These are phyloP conservation scores for Fistulina hepatica DNA, from an alignment of 1,284 basidiomycete species.

Conservation along the genomic window DNA sequence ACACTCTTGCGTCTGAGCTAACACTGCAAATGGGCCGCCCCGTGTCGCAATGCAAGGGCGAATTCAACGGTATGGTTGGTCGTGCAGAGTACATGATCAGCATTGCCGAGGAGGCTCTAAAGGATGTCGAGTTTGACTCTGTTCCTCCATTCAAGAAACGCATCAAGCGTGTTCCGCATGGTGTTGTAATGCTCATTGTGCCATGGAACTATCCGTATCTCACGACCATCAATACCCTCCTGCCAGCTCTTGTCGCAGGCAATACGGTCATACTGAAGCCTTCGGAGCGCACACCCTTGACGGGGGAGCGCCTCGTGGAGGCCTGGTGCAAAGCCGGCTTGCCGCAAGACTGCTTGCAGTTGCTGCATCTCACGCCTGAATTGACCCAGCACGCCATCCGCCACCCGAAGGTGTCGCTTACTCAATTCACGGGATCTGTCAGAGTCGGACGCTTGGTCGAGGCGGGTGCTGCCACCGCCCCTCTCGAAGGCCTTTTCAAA, in stretches of 20 bases:
- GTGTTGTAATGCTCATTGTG: slow-evolving; percentile 79
- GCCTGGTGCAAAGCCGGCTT: background rate
- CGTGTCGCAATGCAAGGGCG: slow-evolving; percentile 59
- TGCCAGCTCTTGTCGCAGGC: slow-evolving; percentile 82
- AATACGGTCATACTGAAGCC: slow-evolving; percentile 90
- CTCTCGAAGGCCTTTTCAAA: background rate
- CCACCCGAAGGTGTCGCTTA: slow-evolving; percentile 56
- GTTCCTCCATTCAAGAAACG: slow-evolving; percentile 49
- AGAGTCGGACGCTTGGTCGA: slow-evolving; percentile 54
- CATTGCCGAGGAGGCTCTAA: slow-evolving; percentile 69
- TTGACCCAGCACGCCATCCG: slow-evolving; percentile 56
- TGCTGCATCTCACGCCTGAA: slow-evolving; percentile 66
- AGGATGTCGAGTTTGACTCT: slow-evolving; percentile 52
- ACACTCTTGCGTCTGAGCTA: slow-evolving; percentile 23
- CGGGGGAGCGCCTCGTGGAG: slow-evolving; percentile 67
- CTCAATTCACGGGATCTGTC: slow-evolving; percentile 92
- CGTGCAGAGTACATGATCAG: slow-evolving; percentile 78
- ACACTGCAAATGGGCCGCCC: slow-evolving; percentile 73
- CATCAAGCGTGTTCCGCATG: slow-evolving; percentile 76
- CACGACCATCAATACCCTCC: slow-evolving; percentile 79
- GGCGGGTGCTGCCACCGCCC: slow-evolving; percentile 39
- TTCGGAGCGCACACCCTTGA: slow-evolving; percentile 87
- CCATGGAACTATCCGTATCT: slow-evolving; percentile 94
- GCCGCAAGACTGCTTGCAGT: background rate
- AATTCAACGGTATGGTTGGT: slow-evolving; percentile 73